Base-by-base conservation (phyloP, 1,284 basidiomycete species). In the Exsudoporus floridanus region DNA sequence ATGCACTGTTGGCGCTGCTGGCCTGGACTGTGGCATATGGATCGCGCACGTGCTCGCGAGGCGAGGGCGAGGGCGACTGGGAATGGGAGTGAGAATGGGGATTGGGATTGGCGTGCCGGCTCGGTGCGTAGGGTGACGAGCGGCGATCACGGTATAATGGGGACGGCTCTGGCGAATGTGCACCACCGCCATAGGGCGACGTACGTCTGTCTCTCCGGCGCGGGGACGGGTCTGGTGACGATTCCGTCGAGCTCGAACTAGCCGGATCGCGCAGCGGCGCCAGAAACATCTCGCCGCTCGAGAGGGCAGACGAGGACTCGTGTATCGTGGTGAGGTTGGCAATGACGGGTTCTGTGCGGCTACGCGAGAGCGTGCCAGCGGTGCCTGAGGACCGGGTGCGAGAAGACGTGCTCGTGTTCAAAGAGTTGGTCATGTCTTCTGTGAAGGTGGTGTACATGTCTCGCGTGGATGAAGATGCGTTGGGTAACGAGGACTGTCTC, bases 351-450 rank as follows among this genome's bases (percentile, higher is more conserved):
- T 72, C 69, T 1, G 74, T 75, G 40, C 70, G 69, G 49, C 68
- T 71, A 9, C 73, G 64, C 12, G 56, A 49, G 35, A 72, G 57
- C 3, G 54, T 19, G 27, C 33, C 42, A 7, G 51, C 19, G 8
- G 28, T 16, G 7, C 27, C 41, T 0, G 60, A 49, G 16, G 55
- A n/a, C 21, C 64, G 56, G 9, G 53, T 3, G 1, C 63, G 50
- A 10, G 71, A 54, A 41, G 59, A 44, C 55, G 56, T 49, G 40
- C 73, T 64, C 4, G 74, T 71, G 53, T 76, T 80, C 27, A 87
- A 73, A n/a, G 83, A 72, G 39, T 68, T 76, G 12, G 70, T 59
- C 1, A 84, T 75, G 57, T 86, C 84, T 25, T 86, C 84, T 7
- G 80, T 74, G 48, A 84, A 72, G 19, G 60, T 52, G 43, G 71